Percentiles rank a stretch among this genome's conserved stretches.
Conservation (phyloP, 768 basidiomycete species). For the Amanita fuliginea region DNA sequence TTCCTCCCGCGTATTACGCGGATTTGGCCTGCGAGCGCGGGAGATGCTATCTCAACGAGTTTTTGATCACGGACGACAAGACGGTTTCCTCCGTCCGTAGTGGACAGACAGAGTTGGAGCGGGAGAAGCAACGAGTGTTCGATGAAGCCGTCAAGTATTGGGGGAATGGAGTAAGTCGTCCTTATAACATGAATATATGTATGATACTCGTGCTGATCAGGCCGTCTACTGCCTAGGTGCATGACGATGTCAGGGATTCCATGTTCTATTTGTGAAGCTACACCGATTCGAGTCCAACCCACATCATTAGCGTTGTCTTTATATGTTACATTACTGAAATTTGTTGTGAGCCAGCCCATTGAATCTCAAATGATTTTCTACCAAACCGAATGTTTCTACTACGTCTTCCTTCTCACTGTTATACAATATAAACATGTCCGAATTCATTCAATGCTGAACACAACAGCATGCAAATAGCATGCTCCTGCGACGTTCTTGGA, state of each 20-base stretch:
- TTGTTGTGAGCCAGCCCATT: too few species aligned
- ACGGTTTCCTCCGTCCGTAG: conserved; percentile 21
- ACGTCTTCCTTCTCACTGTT: too few species aligned
- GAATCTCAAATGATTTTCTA: too few species aligned
- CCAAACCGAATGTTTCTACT: too few species aligned
- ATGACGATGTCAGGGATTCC: conserved; percentile 42
- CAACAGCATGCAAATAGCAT: too few species aligned
- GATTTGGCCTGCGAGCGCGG: conserved; percentile 79
- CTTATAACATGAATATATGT: conserved; percentile 15
- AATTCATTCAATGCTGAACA: too few species aligned
- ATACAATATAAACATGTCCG: too few species aligned
- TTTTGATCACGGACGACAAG: conserved; percentile 45
- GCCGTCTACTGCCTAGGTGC: conserved; percentile 23
- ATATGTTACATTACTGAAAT: too few species aligned
- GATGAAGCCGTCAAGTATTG: conserved; percentile 36
- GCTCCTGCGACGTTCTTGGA: too few species aligned
- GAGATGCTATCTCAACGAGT: conserved; percentile 64
- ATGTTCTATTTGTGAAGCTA: conserved; percentile 62
- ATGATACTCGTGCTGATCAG: neutral
- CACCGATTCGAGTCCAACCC: too few species aligned
- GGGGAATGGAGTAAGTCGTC: conserved; percentile 37
- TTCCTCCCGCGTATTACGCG: conserved; percentile 74
- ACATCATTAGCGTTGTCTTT: too few species aligned
- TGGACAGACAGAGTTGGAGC: conserved; percentile 23
- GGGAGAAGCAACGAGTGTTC: conserved; percentile 26